phyloP scores from a whole-genome alignment of 2,329 filamentous ascomycete species.

The Stachybotrys elegans region DNA sequence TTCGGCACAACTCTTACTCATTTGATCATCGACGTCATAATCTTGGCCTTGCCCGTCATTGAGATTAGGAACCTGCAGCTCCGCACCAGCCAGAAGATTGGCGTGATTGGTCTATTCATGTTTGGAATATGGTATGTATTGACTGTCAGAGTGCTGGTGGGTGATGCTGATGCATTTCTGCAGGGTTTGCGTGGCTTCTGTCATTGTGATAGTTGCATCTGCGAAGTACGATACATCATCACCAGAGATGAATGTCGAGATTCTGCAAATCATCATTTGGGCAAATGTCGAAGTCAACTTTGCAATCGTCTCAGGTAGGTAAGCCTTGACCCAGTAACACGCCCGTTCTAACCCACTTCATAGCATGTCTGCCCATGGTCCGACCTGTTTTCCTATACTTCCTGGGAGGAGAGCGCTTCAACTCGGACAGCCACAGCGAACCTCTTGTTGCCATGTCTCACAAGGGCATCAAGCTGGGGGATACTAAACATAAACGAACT shows the following conservation, averaged over 20 bases:
- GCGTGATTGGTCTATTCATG: conserved; percentile 20
- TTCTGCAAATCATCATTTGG: not conserved
- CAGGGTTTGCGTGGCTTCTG: not conserved
- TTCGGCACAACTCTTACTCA: conserved; percentile 25
- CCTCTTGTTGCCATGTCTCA: too few species aligned
- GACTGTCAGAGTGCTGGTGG: not conserved
- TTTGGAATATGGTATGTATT: conserved; percentile 21
- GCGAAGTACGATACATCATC: not conserved
- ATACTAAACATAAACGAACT: too few species aligned
- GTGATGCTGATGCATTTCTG: not conserved
- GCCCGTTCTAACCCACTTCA: not conserved
- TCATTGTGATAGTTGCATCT: not conserved
- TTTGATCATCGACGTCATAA: conserved; percentile 23
- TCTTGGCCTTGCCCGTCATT: conserved; percentile 22
- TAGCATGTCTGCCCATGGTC: not conserved
- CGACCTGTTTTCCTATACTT: conserved; percentile 1
- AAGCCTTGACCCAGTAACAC: not conserved
- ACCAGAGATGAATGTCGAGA: not conserved
- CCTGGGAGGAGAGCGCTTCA: too few species aligned
- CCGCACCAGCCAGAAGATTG: conserved; percentile 20
- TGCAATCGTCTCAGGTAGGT: not conserved
- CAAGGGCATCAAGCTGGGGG: too few species aligned
- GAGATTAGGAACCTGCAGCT: conserved; percentile 25
- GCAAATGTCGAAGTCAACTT: conserved; percentile 1
- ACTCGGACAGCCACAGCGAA: too few species aligned